Percentiles rank a stretch among this genome's conserved stretches.
phyloP scores from a whole-genome alignment of 306 rosid species.

The Cyclanthera cordifolia region DNA sequence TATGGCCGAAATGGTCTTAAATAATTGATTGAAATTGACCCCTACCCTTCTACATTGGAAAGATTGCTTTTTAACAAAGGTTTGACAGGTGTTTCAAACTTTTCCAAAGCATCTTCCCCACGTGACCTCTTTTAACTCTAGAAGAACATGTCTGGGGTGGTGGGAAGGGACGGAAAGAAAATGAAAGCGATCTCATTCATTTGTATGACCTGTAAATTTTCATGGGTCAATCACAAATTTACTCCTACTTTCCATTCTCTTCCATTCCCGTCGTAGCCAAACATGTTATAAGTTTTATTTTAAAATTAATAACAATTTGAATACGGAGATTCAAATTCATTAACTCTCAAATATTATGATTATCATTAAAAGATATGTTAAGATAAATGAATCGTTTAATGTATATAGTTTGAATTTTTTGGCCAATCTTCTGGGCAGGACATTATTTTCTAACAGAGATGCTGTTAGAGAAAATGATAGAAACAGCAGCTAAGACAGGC shows the following conservation, averaged over 20 bases:
- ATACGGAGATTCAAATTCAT: too few relatives aligned
- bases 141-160: too few relatives aligned
- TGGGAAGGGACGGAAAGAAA: too few relatives aligned
- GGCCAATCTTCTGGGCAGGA: conserved; percentile 33
- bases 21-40: neutral
- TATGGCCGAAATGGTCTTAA: neutral
- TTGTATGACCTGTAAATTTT: too few relatives aligned
- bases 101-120: neutral
- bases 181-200: too few relatives aligned
- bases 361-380: neutral
- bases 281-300: too few relatives aligned
- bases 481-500: conserved; percentile 68
- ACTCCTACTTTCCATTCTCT: too few relatives aligned
- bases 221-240: too few relatives aligned
- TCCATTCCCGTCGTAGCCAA: too few relatives aligned
- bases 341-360: neutral
- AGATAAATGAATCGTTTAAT: neutral
- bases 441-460: conserved; percentile 66
- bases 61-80: neutral
- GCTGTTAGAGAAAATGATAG: conserved; percentile 76
- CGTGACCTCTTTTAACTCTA: too few relatives aligned
- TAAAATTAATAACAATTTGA: too few relatives aligned
- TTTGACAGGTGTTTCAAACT: conserved; percentile 1
- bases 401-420: neutral
- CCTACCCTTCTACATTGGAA: neutral